phyloP scores from a whole-genome alignment of 176 grass and related monocot genomes.

The Oryza brachyantha region DNA sequence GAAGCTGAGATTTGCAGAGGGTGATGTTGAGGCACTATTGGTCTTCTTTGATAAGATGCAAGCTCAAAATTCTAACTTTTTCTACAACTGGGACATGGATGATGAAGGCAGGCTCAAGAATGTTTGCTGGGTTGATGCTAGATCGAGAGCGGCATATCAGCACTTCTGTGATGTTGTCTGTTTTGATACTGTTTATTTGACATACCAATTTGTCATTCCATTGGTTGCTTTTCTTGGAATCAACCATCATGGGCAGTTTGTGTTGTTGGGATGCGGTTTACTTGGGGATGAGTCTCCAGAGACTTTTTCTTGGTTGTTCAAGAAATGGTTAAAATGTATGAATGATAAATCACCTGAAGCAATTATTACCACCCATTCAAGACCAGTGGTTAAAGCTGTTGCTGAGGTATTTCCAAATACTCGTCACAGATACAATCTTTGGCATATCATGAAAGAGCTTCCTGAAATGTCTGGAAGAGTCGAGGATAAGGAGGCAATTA shows the following conservation, averaged over 20 bases:
- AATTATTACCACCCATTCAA: conserved; percentile 70
- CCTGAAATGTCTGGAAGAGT: conserved; percentile 85
- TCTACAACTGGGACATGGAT: conserved; percentile 86
- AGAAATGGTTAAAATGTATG: conserved; percentile 85
- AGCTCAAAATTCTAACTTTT: conserved; percentile 72
- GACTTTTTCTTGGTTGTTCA: conserved; percentile 80
- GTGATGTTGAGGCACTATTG: conserved; percentile 67
- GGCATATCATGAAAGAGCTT: conserved; percentile 93
- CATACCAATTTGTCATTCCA: conserved; percentile 67
- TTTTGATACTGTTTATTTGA: conserved; percentile 79
- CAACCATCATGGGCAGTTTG: conserved; percentile 84
- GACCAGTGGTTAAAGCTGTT: conserved; percentile 61
- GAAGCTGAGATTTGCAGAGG: conserved; percentile 71
- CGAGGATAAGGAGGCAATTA: conserved; percentile 80
- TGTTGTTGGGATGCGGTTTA: conserved; percentile 82
- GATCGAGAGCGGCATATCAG: conserved; percentile 71
- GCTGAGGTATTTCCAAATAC: conserved; percentile 62
- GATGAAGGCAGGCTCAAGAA: conserved; percentile 81
- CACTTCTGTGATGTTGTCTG: conserved; percentile 81
- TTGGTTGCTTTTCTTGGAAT: conserved; percentile 81
- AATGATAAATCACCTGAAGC: conserved; percentile 75
- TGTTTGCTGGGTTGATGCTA: conserved; percentile 83
- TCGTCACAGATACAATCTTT: conserved; percentile 73
- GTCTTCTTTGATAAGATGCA: conserved; percentile 83
- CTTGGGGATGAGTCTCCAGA: conserved; percentile 75